Base-by-base conservation (phyloP, 768 basidiomycete genomes). In the Hygrocybe punicea region DNA sequence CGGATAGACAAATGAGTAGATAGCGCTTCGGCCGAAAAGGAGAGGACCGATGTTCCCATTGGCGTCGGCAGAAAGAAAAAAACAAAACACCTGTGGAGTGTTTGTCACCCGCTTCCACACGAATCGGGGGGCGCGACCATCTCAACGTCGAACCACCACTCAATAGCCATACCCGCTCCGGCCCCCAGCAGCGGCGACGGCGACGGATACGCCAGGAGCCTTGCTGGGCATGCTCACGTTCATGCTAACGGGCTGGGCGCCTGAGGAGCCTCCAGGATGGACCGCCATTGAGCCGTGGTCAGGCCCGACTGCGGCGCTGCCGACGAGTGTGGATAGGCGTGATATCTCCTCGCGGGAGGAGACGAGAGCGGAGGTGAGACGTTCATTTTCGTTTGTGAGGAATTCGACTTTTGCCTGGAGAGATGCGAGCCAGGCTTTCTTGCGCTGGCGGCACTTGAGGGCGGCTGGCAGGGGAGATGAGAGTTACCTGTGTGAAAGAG, bases 401-500 rank as follows among this genome's bases (percentile, higher is more conserved):
- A 78, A 90, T 69, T 99, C 97, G 72, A 96, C 93, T 66, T 95
- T 95, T 39, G 87, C 84, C 71, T 99, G 97, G 16, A 99, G 79
- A 60, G 91, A 87, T 25, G 86, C 81, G 13, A 98, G 82, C 97
- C 97, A 99, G 4, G 93, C 93, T 72, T 99, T 99, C 75, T 99
- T 99, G 57, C 97, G 89, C 69, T 99, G 97, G 35, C 97, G 93
- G 73, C 97, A 99, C 76, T 98, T 98, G 63, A 98, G 84, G 6
- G 97, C 97, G 59, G 97, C 96, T 98, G 35, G 11, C 33, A 60
- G 58, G 67, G 50, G 53, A 58, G 39, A 16, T 55, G 48, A 29
- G 35, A 14, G 58, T 21, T 19, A 23, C 16, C 4, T 35, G 39
- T 58, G 59, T 24, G 19, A 39, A 40, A 33, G 24, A 14, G 21